These are phyloP conservation scores for Globisporangium radiosum DNA, from an alignment of 352 stramenopile genomes.

Conservation along the genomic window DNA sequence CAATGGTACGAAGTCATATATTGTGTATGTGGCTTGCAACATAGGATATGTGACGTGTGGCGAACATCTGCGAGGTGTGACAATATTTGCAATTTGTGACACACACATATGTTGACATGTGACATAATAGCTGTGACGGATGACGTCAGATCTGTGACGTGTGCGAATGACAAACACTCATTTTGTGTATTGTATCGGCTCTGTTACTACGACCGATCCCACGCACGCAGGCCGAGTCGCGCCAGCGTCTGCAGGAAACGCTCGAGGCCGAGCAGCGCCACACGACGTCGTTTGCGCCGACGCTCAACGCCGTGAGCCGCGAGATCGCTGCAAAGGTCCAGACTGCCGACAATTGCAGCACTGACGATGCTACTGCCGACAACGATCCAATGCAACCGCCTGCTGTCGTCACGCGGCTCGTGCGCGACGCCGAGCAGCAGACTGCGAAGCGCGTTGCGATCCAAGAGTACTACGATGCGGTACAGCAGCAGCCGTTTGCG, in stretches of 20 bases:
- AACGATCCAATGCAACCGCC: slow-evolving; percentile 12
- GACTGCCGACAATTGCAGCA: neutral
- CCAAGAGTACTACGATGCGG: slow-evolving; percentile 65
- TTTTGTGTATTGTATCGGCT: too few relatives aligned
- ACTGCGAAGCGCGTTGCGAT: slow-evolving; percentile 43
- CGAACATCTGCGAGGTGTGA: too few relatives aligned
- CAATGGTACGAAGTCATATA: slow-evolving; percentile 34
- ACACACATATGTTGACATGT: neutral
- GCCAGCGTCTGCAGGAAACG: slow-evolving; percentile 43
- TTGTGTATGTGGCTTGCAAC: too few relatives aligned
- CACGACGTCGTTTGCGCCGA: slow-evolving; percentile 35
- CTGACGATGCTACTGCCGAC: slow-evolving; percentile 6
- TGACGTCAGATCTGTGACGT: too few relatives aligned
- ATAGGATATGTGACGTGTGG: too few relatives aligned
- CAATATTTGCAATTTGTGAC: too few relatives aligned
- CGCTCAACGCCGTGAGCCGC: slow-evolving; percentile 62
- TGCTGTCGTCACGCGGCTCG: slow-evolving; percentile 49
- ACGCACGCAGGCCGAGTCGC: slow-evolving; percentile 28
- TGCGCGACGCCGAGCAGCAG: slow-evolving; percentile 37
- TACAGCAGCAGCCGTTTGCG: slow-evolving; percentile 51
- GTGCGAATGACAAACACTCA: too few relatives aligned
- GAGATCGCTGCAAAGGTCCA: slow-evolving; percentile 47
- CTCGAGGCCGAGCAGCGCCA: slow-evolving; percentile 29
- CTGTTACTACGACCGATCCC: too few relatives aligned
- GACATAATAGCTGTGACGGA: too few relatives aligned